Percentiles rank a stretch among this genome's conserved stretches.
Conservation (phyloP, 2,329 filamentous ascomycete species). For the Colletotrichum sublineola region DNA sequence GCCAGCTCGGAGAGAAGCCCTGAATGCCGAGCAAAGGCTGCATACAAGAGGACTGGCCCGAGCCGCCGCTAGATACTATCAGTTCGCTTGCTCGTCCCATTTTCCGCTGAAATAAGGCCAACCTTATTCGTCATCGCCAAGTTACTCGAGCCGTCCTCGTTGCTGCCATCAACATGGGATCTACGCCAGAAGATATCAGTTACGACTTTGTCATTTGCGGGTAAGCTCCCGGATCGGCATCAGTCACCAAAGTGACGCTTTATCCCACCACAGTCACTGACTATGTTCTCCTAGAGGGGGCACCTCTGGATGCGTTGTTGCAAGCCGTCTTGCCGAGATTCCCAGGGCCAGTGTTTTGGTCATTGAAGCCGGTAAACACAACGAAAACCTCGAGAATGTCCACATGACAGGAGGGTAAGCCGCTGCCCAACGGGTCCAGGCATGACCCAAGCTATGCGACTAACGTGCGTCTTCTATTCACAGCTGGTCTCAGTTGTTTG, state of each 20-base stretch:
- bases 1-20: background rate
- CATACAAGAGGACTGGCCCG: constrained; percentile 29
- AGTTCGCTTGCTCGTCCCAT: background rate
- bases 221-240: background rate
- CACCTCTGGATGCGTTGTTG: constrained; percentile 55
- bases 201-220: constrained; percentile 40
- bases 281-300: constrained; percentile 48
- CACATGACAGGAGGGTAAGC: constrained; percentile 64
- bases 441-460: background rate
- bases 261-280: background rate
- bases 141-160: background rate
- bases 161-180: constrained; percentile 20
- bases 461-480: background rate
- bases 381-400: constrained; percentile 60
- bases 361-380: constrained; percentile 56
- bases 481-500: constrained; percentile 44
- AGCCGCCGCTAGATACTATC: background rate
- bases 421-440: background rate
- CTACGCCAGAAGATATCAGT: constrained; percentile 19
- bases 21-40: background rate
- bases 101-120: background rate
- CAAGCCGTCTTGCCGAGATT: constrained; percentile 54
- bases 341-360: constrained; percentile 49
- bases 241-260: background rate
- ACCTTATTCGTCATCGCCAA: background rate